Evolutionary conservation across 306 rosid species (phyloP), one percentile per base, ranked within the genome.

Genomic region (Cicer arietinum): DNA sequence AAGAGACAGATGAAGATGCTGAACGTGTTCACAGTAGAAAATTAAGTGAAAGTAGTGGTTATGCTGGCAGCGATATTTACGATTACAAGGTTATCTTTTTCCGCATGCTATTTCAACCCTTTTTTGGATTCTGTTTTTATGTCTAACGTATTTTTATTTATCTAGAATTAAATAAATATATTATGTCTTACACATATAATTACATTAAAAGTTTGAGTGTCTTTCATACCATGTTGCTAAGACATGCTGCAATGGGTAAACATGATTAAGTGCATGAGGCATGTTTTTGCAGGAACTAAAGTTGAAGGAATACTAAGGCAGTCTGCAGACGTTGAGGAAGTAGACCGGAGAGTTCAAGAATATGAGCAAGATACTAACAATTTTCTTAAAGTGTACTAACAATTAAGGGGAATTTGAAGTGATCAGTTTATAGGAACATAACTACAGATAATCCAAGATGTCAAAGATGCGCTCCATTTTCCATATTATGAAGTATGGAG

Each of bases 271-370:
- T 39, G 53, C 35, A 20, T 39, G 30, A 56, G 77, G 12, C 35
- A 46, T 53, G 50, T 59, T 75, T 78, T 50, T 58, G 46, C 73
- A 95, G 99, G 98, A 69, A 84, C 88, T 48, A 88, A 89, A 72
- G 83, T 89, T 80, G 99, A 95, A 84, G 99, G 99, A 64, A 95
- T 95, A 77, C 87, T 95, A 68, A 81, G 99, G 81, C 99, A 95
- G 67, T 90, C 98, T 76, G 99, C 99, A 11, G 99, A 95, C 74
- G 99, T 95, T 48, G 99, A 95, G 89, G 99, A 95, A 81, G 99
- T 95, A 73, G 98, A 95, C 16, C 87, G 82, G n/a, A 84, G 99
- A 80, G 98, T 95, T 72, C 99, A 92, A 83, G 97, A 89, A 77
- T 95, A 92, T 54, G 99, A 92, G 77, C 97, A 95, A 89, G 99